Base-by-base conservation (phyloP, 352 stramenopile genomes). In the Lagenidium sp. region DNA sequence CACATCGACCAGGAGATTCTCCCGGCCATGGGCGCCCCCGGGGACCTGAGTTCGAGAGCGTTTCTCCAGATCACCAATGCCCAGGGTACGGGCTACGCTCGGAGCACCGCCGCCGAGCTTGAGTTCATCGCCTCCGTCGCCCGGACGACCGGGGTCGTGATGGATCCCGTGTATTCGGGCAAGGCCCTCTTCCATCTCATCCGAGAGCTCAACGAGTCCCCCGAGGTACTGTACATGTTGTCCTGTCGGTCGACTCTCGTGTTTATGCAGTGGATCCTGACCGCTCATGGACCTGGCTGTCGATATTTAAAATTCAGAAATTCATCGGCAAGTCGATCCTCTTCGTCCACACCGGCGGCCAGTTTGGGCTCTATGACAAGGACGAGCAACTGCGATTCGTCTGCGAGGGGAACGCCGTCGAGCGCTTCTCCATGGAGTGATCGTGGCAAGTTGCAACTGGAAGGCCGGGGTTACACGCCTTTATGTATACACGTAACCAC, bases 361-460 rank as follows among this genome's bases (percentile, higher is more conserved):
- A 89, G 38, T 85, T 97, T 31, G 85, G 89, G 5, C 57, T 97
- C 23, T 97, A 85, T 59, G 88, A 97, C 63, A 97, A 96, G 55
- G 73, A 64, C 13, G 56, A 80, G 49, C 69, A 88, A 29, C 60
- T 97, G 16, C 46, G 82, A 19, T 47, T 65, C 7, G 26, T 86
- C 7, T 63, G 71, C 25, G 61, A 65, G 1, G 56, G 65, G 23
- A 59, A 74, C 48, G 59, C 75, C 45, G 55, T 82, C 42, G 58
- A 67, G 41, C 65, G 66, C 22, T 89, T 86, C 41, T 47, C 36
- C 16, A 86, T 85, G 70, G 71, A 85, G 20, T 63, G 26, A 2
- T 12, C 19, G 25, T 43, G 25, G 21, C 32, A 32, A 32, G 28
- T 32, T 32, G 15, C 8, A 32, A 32, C 28, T 32, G 28, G n/a